A percentile compares a stretch with the other conserved stretches of the same genome.
These are phyloP conservation scores for Betula pendula DNA, from an alignment of 306 rosid species.

Conservation along the genomic window DNA sequence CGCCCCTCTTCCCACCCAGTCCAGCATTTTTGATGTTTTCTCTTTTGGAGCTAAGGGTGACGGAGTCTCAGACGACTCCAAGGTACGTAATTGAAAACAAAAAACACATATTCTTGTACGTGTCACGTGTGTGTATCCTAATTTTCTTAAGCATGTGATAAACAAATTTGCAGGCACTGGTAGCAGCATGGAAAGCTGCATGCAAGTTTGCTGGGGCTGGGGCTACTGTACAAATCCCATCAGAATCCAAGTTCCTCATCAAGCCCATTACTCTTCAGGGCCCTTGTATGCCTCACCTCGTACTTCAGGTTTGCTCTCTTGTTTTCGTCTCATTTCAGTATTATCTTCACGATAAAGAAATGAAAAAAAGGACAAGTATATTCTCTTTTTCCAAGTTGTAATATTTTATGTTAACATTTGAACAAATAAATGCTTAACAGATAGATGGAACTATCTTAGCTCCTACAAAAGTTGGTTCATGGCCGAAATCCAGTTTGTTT, in stretches of 20 bases:
- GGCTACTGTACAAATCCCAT: slow-evolving; percentile 67
- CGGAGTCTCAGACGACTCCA: slow-evolving; percentile 77
- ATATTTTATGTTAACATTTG: slow-evolving; percentile 19
- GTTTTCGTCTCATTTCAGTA: neutral
- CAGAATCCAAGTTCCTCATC: slow-evolving; percentile 58
- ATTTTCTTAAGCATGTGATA: slow-evolving; percentile 15
- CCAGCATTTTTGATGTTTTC: slow-evolving; percentile 48
- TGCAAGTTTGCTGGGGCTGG: slow-evolving; percentile 59
- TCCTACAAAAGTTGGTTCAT: slow-evolving; percentile 64
- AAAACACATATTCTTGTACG: neutral
- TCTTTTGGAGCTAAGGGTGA: slow-evolving; percentile 83
- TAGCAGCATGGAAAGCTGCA: slow-evolving; percentile 82
- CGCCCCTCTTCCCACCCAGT: slow-evolving; percentile 43
- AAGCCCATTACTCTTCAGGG: slow-evolving; percentile 75
- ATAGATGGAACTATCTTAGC: slow-evolving; percentile 82
- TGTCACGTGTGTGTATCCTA: too few relatives aligned
- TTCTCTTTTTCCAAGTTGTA: neutral
- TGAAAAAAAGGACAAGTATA: neutral
- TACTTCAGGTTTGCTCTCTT: slow-evolving; percentile 68
- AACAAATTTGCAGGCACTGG: slow-evolving; percentile 62
- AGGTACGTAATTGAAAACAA: slow-evolving; percentile 40
- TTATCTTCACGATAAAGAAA: neutral
- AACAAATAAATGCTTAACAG: slow-evolving; percentile 43
- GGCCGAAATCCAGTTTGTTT: slow-evolving; percentile 68
- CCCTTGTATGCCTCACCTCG: slow-evolving; percentile 76